Evolutionary conservation across 1,284 basidiomycete species (phyloP), one percentile per base, ranked within the genome.

Genomic region (Fomitopsis betulina): DNA sequence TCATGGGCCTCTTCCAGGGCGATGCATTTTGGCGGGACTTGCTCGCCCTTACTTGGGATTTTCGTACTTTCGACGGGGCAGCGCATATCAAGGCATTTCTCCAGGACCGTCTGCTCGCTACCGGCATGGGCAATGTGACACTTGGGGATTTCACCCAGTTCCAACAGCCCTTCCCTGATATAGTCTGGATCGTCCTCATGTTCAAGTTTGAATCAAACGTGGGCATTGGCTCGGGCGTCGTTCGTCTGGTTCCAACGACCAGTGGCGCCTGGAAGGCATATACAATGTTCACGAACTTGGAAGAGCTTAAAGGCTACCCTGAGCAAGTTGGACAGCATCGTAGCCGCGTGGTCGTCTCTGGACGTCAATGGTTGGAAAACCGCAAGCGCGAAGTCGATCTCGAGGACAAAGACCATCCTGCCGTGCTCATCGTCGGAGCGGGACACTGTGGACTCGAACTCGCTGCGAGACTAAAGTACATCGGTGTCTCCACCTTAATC

Each of bases 381-480:
- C 69, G 76, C 19, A 19, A 17, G 7, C 19, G 19, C 19, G 47
- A 37, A 33, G n/a, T 53, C n/a, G 51, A 53, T 8, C 35, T 10
- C 21, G 30, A 10, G 6, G 35, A 33, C 25, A 30, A 12, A 33
- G 6, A 19, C n/a, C 32, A 19, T 9, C 51, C 51, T 32, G 25
- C 35, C 17, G 51, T 53, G 32, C 15, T 53, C 15, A 38, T 53
- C 8, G 23, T 86, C 50, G 85, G 86, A 4, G 85, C 72, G 10
- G 85, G 85, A 0, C 86, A 87, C 66, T 77, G 78, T 55, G 86
- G 86, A 9, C 69, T 89, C 32, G 79, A 75, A 2, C 63, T 79
- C 10, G 83, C 81, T 9, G 85, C 84, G 27, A 72, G 80, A 45
- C 71, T 86, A 53, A 81, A 82, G 63, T 68, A 73, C 40, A 67